Evolutionary conservation across 1,284 basidiomycete species (phyloP).

Genomic region (Pholiota adiposa): DNA sequence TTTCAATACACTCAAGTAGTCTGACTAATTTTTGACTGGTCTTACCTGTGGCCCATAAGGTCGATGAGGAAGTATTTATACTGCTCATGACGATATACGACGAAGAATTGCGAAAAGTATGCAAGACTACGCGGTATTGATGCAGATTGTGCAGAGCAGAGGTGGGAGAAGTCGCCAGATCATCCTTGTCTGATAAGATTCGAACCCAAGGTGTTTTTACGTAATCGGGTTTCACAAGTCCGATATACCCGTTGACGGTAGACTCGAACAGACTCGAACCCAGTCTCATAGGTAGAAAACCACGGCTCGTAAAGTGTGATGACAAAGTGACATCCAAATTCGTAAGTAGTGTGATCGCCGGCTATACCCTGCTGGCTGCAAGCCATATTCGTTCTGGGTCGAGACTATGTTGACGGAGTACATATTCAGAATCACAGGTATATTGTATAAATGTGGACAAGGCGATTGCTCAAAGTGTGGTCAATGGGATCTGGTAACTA

Average conservation of each 20-base stretch:
- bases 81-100: constrained; percentile 7
- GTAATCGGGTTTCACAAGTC: constrained; percentile 8
- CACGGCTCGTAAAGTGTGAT: too few species aligned
- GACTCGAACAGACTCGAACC: too few species aligned
- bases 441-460: background rate
- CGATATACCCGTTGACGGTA: background rate
- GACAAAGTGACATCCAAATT: too few species aligned
- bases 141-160: background rate
- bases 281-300: too few species aligned
- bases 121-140: constrained; percentile 4
- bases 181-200: constrained; percentile 43
- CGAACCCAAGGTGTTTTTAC: constrained; percentile 25
- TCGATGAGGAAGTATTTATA: constrained; percentile 40
- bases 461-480: background rate
- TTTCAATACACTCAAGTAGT: background rate
- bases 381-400: too few species aligned
- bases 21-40: background rate
- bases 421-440: background rate
- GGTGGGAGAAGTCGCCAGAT: constrained; percentile 10
- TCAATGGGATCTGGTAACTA: background rate
- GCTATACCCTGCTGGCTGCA: too few species aligned
- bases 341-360: too few species aligned
- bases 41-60: constrained; percentile 58
- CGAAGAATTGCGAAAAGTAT: background rate
- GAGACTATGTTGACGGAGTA: too few species aligned